A percentile compares a stretch with the other conserved stretches of the same genome.
Evolutionary conservation across 768 basidiomycete genomes (phyloP).

Genomic region (Tulasnella sp.): DNA sequence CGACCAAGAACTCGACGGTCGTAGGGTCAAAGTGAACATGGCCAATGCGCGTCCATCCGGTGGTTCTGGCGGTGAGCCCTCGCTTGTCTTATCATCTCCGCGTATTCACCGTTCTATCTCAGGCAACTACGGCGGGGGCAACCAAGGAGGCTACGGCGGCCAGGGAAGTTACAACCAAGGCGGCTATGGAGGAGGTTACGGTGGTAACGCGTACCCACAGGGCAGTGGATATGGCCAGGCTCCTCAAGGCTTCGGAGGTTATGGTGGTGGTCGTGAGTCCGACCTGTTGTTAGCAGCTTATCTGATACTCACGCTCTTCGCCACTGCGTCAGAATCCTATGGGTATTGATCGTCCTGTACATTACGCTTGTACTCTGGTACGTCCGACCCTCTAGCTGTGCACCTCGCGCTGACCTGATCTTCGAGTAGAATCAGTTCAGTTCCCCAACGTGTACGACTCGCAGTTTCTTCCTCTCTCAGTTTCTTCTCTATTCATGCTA

Average conservation of each 20-base stretch:
- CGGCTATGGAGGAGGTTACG: neutral
- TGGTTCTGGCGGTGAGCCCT: slow-evolving; percentile 22
- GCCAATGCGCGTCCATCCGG: slow-evolving; percentile 30
- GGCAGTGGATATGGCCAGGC: neutral
- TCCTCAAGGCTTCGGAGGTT: neutral
- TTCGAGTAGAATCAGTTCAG: neutral
- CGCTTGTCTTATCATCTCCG: neutral
- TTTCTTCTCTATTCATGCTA: neutral
- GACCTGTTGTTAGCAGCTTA: no score
- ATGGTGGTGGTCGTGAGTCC: neutral
- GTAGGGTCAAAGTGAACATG: slow-evolving; percentile 75
- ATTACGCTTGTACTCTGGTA: no score
- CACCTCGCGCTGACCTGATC: no score
- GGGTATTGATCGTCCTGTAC: no score
- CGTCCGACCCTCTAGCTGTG: no score
- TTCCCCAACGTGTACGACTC: neutral
- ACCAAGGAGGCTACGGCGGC: slow-evolving; percentile 23
- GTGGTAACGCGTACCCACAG: neutral
- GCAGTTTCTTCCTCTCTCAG: neutral
- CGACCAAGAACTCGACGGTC: slow-evolving; percentile 88
- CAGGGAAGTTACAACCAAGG: slow-evolving; percentile 21
- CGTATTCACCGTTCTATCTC: neutral
- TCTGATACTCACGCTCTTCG: no score
- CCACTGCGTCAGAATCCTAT: no score
- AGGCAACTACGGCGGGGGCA: slow-evolving; percentile 6